These are phyloP conservation scores for Cladobotryum mycophilum DNA, from an alignment of 2,329 filamentous ascomycete genomes.

Conservation along the genomic window DNA sequence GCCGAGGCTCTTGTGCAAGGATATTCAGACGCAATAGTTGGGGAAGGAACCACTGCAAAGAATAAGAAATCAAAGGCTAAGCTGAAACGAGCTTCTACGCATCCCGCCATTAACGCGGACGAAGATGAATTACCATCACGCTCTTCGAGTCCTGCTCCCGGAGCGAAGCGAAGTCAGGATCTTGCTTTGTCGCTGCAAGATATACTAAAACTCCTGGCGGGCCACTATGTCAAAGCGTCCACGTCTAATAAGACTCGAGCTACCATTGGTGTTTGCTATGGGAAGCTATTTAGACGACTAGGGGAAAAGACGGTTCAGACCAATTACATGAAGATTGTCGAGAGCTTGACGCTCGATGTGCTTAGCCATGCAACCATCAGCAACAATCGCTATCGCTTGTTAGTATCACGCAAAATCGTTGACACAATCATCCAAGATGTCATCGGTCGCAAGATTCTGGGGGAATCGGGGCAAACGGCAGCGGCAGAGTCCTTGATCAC, in stretches of 20 bases:
- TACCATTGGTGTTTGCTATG: slow-evolving; percentile 81
- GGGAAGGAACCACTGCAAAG: slow-evolving; percentile 48
- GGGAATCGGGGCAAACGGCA: slow-evolving; percentile 80
- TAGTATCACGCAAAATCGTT: slow-evolving; percentile 79
- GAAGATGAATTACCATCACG: slow-evolving; percentile 65
- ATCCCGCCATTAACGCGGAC: slow-evolving; percentile 56
- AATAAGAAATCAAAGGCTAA: slow-evolving; percentile 65
- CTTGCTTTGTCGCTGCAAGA: slow-evolving; percentile 71
- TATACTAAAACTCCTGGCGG: slow-evolving; percentile 70
- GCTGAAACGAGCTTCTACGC: slow-evolving; percentile 53
- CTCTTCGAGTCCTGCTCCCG: slow-evolving; percentile 66
- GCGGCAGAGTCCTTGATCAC: slow-evolving; percentile 80
- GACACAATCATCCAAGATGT: slow-evolving; percentile 79
- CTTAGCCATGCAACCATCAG: slow-evolving; percentile 68
- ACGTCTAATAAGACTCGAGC: slow-evolving; percentile 77
- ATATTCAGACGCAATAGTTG: slow-evolving; percentile 47
- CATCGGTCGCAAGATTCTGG: slow-evolving; percentile 73
- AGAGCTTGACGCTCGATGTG: slow-evolving; percentile 73
- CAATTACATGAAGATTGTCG: slow-evolving; percentile 74
- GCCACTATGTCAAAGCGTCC: slow-evolving; percentile 70
- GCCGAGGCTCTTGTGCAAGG: slow-evolving; percentile 77
- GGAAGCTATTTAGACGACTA: slow-evolving; percentile 68
- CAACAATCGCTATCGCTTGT: slow-evolving; percentile 80
- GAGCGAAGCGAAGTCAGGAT: slow-evolving; percentile 62
- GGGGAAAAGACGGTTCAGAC: slow-evolving; percentile 78